Evolutionary conservation across 2,329 filamentous ascomycete species (phyloP), one percentile per base, ranked within the genome.

Genomic region (Aspergillus sp.): DNA sequence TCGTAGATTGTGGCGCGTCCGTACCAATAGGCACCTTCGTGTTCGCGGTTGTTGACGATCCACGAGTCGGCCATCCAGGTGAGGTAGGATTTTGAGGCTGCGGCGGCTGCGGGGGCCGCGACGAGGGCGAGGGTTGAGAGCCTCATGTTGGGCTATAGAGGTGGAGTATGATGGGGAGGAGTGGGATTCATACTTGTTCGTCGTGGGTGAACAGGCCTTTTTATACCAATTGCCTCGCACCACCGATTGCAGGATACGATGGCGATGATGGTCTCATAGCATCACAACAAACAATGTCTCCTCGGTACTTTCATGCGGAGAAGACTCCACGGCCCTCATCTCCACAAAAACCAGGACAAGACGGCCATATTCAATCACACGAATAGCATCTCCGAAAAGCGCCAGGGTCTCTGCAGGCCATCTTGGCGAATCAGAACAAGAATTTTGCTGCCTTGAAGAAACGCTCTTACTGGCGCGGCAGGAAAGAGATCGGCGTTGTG

Each of bases 21-120:
- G 22, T 54, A 54, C 51, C 51, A 54, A 34, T 54, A 54, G 7
- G 51, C 34, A 22, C 51, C 51, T 28, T 54, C 51, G 51, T 54
- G 15, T 28, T 54, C 51, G 9, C 38, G 51, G 34, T 54, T 54
- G 51, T 54, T 54, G 22, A 54, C 11, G 51, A 54, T 54, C 51
- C 51, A 54, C 4, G 51, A 54, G 38, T 54, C 51, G 22, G 51
- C 51, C 51, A 54, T 54, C 51, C 51, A 54, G 34, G 34, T 25
- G 9, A 54, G 51, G 51, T 54, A 54, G 9, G 51, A 54, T 19
- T 22, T 41, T 8, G 34, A 8, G 22, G 51, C 34, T 7, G 51
- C 51, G 22, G 51, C 34, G 5, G 51, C 51, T 7, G 51, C 51
- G 19, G 51, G 38, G 15, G 23, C 51, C 19, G 38, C 38, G 19